Evolutionary conservation across 768 basidiomycete genomes (phyloP).

Genomic region (Leccinum uliginosum): DNA sequence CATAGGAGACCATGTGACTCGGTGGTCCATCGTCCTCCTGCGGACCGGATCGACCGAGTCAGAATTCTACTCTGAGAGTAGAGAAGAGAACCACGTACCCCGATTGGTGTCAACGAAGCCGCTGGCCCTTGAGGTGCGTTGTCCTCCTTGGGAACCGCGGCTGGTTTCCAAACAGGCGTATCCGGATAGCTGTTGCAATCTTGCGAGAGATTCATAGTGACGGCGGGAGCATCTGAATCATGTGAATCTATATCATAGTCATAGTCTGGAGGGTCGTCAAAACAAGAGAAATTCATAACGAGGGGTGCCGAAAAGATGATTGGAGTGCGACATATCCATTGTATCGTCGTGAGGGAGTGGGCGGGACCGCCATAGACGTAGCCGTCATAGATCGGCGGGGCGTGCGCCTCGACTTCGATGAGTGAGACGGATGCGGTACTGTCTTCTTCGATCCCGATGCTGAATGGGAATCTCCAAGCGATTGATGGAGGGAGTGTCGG

Average conservation of each 20-base stretch:
- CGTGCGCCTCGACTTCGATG: not conserved
- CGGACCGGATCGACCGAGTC: not conserved
- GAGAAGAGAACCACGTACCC: not conserved
- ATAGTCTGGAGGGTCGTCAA: not conserved
- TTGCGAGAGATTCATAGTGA: not conserved
- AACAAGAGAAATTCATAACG: conserved; percentile 1
- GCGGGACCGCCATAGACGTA: not conserved
- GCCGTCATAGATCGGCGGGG: not conserved
- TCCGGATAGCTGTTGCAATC: conserved; percentile 1
- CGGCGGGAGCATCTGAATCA: no score
- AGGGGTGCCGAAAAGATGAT: not conserved
- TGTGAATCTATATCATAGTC: not conserved
- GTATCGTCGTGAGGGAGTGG: not conserved
- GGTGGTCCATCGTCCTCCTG: conserved; percentile 1
- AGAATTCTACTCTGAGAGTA: not conserved
- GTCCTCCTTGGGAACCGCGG: not conserved
- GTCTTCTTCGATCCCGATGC: not conserved
- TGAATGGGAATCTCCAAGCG: no score
- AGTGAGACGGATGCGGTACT: not conserved
- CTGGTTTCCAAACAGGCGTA: not conserved
- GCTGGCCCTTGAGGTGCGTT: not conserved
- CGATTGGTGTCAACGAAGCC: not conserved
- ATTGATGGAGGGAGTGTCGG: not conserved
- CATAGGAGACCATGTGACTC: conserved; percentile 2
- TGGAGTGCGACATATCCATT: conserved; percentile 1